Percentiles rank a stretch among this genome's conserved stretches.
These are phyloP conservation scores for Lachnellula occidentalis DNA, from an alignment of 2,329 filamentous ascomycete genomes.

Conservation along the genomic window DNA sequence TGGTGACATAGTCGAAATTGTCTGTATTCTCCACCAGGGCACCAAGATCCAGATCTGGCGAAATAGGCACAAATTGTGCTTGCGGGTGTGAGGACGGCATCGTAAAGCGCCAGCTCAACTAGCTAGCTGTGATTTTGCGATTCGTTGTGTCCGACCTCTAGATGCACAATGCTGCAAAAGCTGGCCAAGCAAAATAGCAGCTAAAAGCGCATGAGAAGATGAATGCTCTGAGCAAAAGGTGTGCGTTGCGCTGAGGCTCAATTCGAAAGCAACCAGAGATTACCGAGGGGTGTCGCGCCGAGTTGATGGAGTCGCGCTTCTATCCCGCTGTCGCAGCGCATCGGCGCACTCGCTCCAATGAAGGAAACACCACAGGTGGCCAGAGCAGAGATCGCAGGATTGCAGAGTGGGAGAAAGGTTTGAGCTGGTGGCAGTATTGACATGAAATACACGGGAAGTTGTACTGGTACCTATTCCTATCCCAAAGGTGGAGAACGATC, in stretches of 20 bases:
- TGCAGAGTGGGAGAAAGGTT: no score
- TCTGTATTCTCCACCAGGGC: slow-evolving; percentile 68
- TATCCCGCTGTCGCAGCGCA: not conserved
- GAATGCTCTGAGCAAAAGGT: not conserved
- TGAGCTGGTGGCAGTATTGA: no score
- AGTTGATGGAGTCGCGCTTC: not conserved
- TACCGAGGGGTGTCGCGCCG: not conserved
- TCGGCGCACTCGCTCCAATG: not conserved
- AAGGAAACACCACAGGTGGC: not conserved
- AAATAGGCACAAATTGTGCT: slow-evolving; percentile 86
- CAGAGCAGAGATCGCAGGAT: no score
- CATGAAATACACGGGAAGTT: no score
- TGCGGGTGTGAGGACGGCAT: slow-evolving; percentile 75
- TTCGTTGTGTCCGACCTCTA: not conserved
- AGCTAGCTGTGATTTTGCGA: not conserved
- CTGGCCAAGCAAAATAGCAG: not conserved
- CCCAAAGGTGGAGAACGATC: not conserved
- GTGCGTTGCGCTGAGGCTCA: not conserved
- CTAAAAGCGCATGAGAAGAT: not conserved
- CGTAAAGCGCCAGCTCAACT: slow-evolving; percentile 21
- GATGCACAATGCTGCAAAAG: not conserved
- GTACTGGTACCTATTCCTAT: no score
- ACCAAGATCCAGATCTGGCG: slow-evolving; percentile 75
- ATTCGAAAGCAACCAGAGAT: not conserved
- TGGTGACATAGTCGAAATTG: slow-evolving; percentile 83